phyloP scores from a whole-genome alignment of 768 basidiomycete genomes.

The Agrocybe pediades region DNA sequence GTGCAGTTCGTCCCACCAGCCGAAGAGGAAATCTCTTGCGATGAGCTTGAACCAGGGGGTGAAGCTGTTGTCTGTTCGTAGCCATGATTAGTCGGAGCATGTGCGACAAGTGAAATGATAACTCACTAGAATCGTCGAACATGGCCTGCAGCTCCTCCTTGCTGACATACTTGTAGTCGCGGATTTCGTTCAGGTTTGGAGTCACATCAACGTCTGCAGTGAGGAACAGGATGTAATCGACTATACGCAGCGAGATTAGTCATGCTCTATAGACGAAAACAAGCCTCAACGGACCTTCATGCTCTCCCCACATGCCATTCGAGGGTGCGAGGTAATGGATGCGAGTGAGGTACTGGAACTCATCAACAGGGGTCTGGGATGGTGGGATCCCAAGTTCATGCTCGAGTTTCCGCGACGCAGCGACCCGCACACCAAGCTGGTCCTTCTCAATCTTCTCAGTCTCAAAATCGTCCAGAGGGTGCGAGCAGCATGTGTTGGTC shows the following conservation, averaged over 20 bases:
- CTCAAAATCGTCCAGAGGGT: conserved; percentile 92
- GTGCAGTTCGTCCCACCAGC: conserved; percentile 96
- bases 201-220: conserved; percentile 84
- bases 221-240: conserved; percentile 97
- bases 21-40: conserved; percentile 93
- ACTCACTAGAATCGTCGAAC: conserved; percentile 79
- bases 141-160: conserved; percentile 88
- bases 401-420: conserved; percentile 94
- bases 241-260: conserved; percentile 40
- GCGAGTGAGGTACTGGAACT: conserved; percentile 92
- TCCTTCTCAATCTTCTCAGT: conserved; percentile 75
- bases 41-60: conserved; percentile 99
- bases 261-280: not conserved
- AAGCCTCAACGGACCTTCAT: conserved; percentile 69
- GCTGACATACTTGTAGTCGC: conserved; percentile 87
- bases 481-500: conserved; percentile 99
- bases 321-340: conserved; percentile 98
- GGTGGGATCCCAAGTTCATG: conserved; percentile 94
- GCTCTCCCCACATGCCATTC: conserved; percentile 94
- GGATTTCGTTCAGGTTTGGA: conserved; percentile 90
- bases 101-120: not conserved
- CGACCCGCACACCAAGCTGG: conserved; percentile 82
- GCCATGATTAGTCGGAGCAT: no score
- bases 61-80: conserved; percentile 74
- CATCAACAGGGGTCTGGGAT: conserved; percentile 73